These are phyloP conservation scores for Neophaeococcomyces mojaviensis DNA, from an alignment of 2,329 filamentous ascomycete species.

Conservation along the genomic window DNA sequence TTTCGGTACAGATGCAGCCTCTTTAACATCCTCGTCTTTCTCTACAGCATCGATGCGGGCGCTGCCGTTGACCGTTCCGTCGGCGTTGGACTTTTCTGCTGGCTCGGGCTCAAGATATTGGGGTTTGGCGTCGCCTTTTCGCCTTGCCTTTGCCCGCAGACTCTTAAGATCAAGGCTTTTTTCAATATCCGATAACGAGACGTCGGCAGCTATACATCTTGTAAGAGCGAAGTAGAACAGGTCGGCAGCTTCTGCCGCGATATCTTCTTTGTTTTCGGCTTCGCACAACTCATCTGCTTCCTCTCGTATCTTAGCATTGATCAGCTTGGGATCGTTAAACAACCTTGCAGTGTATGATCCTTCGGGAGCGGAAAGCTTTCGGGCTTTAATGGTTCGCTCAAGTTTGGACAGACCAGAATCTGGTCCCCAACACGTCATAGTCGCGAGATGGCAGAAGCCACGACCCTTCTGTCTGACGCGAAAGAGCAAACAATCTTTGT, in stretches of 20 bases:
- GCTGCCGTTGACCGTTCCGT: conserved; percentile 11
- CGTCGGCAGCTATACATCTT: conserved; percentile 77
- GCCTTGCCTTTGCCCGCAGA: conserved; percentile 77
- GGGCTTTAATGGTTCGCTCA: conserved; percentile 75
- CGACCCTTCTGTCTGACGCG: conserved; percentile 81
- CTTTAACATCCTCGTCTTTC: conserved; percentile 28
- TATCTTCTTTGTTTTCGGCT: conserved; percentile 70
- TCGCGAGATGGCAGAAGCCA: conserved; percentile 89
- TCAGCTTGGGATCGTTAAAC: conserved; percentile 82
- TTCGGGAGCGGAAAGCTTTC: conserved; percentile 72
- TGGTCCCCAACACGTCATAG: conserved; percentile 84
- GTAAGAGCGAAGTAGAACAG: conserved; percentile 92
- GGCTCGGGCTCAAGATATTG: conserved; percentile 69
- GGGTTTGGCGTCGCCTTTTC: conserved; percentile 88
- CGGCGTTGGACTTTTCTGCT: conserved; percentile 21
- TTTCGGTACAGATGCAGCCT: conserved; percentile 47
- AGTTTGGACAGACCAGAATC: conserved; percentile 73
- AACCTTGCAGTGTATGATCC: conserved; percentile 91
- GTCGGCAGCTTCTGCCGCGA: conserved; percentile 92
- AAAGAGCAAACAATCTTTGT: conserved; percentile 86
- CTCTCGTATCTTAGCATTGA: conserved; percentile 96
- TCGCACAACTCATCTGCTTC: conserved; percentile 93
- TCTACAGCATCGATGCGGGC: background rate
- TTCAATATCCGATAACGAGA: conserved; percentile 82
- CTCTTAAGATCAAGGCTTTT: conserved; percentile 89